These are phyloP conservation scores for Cyberlindnera euphorbiae DNA, from an alignment of 805 yeast species.

Conservation along the genomic window DNA sequence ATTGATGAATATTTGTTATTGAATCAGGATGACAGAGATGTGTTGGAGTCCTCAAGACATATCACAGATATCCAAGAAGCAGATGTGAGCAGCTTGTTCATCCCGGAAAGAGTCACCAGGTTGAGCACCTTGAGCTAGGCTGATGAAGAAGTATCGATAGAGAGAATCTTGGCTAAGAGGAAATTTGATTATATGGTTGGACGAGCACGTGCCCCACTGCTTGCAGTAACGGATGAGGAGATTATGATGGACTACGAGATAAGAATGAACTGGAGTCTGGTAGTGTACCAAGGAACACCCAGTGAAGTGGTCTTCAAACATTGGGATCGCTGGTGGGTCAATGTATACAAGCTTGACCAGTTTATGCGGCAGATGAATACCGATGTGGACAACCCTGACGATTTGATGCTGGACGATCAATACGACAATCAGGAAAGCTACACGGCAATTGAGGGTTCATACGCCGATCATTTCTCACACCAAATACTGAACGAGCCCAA, in stretches of 20 bases:
- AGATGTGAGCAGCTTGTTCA: conserved; percentile 4
- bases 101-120: conserved; percentile 11
- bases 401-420: conserved; percentile 2
- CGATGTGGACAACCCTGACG: background rate
- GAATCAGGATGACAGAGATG: conserved; percentile 22
- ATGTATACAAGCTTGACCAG: conserved; percentile 11
- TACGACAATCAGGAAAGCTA: too few relatives aligned
- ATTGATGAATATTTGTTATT: conserved; percentile 21
- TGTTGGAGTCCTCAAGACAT: conserved; percentile 15
- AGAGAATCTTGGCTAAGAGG: conserved; percentile 8
- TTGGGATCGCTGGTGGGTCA: conserved; percentile 30
- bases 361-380: conserved; percentile 6
- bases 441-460: too few relatives aligned
- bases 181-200: too few relatives aligned
- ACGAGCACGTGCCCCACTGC: background rate
- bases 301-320: conserved; percentile 15
- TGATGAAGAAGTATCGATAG: conserved; percentile 5
- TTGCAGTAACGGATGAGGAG: conserved; percentile 15
- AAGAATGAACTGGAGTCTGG: conserved; percentile 24
- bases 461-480: too few relatives aligned
- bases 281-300: conserved; percentile 25
- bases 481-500: too few relatives aligned
- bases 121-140: conserved; percentile 1
- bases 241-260: conserved; percentile 24
- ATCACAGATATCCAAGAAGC: conserved; percentile 2